A percentile compares a stretch with the other conserved stretches of the same genome.
phyloP scores from a whole-genome alignment of 73 alveolate genomes.

The Uronychia binucleata region DNA sequence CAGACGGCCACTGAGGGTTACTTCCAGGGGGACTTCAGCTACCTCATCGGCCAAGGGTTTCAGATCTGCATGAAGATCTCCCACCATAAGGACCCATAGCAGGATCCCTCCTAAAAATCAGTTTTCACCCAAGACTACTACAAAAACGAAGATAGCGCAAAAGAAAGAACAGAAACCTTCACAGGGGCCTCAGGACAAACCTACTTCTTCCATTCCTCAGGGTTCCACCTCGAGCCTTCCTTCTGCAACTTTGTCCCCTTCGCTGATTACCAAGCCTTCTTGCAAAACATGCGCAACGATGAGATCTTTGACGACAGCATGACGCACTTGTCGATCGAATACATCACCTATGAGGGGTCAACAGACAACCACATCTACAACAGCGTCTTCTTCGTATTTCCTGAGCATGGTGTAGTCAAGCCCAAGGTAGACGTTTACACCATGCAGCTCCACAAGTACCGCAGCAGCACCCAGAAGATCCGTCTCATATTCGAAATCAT shows the following conservation, averaged over 20 bases:
- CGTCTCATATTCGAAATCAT: constrained; percentile 53
- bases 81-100: not conserved
- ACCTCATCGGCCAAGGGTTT: constrained; percentile 24
- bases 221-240: constrained; percentile 6
- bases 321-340: constrained; percentile 31
- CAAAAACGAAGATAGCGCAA: not conserved
- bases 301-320: constrained; percentile 31
- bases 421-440: constrained; percentile 19
- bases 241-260: not conserved
- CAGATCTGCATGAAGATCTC: constrained; percentile 45
- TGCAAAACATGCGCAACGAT: constrained; percentile 15
- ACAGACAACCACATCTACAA: constrained; percentile 35
- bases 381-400: constrained; percentile 10
- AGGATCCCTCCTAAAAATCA: not conserved
- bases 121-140: constrained; percentile 15
- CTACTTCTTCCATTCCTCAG: constrained; percentile 8
- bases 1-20: constrained; percentile 5
- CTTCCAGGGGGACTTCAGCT: constrained; percentile 42
- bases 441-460: constrained; percentile 37
- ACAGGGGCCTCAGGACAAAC: not conserved
- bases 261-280: not conserved
- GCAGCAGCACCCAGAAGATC: constrained; percentile 23
- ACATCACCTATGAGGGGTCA: constrained; percentile 50
- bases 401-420: constrained; percentile 40
- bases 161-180: constrained; percentile 7